Conservation (phyloP, 2,329 filamentous ascomycete species). For the Elsinoe batatas region DNA sequence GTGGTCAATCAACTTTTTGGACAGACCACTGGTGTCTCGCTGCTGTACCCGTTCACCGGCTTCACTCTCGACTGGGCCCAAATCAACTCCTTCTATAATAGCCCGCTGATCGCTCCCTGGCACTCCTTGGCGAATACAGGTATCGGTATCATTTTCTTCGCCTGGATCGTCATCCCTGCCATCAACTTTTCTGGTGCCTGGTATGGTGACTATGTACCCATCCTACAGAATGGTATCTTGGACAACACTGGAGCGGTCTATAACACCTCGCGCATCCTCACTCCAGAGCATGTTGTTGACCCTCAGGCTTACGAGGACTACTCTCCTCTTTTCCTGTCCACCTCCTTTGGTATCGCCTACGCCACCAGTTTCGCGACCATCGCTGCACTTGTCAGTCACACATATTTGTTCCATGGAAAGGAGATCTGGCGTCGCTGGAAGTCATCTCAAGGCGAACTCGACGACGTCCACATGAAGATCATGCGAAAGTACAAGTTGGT, state of each 20-base stretch:
- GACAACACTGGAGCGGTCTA: constrained; percentile 81
- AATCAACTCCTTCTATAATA: constrained; percentile 67
- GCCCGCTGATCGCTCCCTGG: constrained; percentile 38
- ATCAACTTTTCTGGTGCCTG: constrained; percentile 60
- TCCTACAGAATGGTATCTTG: constrained; percentile 71
- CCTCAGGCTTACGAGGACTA: constrained; percentile 64
- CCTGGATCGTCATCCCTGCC: constrained; percentile 20
- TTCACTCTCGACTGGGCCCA: constrained; percentile 88
- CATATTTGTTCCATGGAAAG: constrained; percentile 71
- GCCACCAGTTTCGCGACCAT: constrained; percentile 76
- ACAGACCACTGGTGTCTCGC: constrained; percentile 20
- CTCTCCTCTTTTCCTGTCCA: constrained; percentile 73
- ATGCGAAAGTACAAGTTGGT: constrained; percentile 78
- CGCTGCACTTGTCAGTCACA: constrained; percentile 69
- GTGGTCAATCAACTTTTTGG: constrained; percentile 23
- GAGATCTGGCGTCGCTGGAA: constrained; percentile 75
- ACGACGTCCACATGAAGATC: constrained; percentile 75
- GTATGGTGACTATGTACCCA: constrained; percentile 77
- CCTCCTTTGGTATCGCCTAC: constrained; percentile 80
- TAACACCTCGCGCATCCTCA: constrained; percentile 71
- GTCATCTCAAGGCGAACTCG: constrained; percentile 34
- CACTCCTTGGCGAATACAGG: constrained; percentile 26
- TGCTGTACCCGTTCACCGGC: constrained; percentile 19
- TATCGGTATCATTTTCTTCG: constrained; percentile 19
- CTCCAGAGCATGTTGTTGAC: constrained; percentile 68